A percentile compares a stretch with the other conserved stretches of the same genome.
Conservation (phyloP, 306 rosid species). For the Castanea mollissima region DNA sequence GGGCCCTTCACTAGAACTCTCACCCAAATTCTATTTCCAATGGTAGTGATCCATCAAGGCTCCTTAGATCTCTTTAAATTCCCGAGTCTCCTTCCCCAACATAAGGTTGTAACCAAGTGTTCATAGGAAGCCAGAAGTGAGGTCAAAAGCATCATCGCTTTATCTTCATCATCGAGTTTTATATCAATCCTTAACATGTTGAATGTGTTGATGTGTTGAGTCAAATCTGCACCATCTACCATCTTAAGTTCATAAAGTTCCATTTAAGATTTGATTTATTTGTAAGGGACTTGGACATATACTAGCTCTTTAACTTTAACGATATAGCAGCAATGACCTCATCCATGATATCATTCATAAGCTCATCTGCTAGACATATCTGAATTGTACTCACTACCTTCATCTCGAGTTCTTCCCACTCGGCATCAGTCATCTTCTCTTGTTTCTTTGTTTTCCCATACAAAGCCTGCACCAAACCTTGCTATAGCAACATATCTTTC, state of each 20-base stretch:
- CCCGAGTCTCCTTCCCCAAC: too few species aligned
- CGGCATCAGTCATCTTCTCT: too few species aligned
- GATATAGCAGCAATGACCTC: background rate
- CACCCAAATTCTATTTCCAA: too few species aligned
- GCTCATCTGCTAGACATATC: too few species aligned
- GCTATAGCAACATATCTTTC: background rate
- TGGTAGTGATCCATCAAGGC: too few species aligned
- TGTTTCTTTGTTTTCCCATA: too few species aligned
- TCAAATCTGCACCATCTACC: background rate
- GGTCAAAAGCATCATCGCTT: background rate
- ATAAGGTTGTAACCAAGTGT: too few species aligned
- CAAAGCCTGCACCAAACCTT: background rate
- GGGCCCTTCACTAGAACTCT: background rate
- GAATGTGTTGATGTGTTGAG: background rate
- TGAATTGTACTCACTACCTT: too few species aligned
- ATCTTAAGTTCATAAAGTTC: background rate
- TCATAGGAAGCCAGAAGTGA: too few species aligned
- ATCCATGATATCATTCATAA: background rate
- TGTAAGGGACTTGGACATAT: background rate
- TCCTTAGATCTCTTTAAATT: too few species aligned
- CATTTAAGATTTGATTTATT: background rate
- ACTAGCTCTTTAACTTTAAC: background rate
- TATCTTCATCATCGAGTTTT: background rate
- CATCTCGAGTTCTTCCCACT: too few species aligned
- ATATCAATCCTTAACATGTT: background rate